These are phyloP conservation scores for Fraxinus velutina DNA, from an alignment of 305 asterid species.

Conservation along the genomic window DNA sequence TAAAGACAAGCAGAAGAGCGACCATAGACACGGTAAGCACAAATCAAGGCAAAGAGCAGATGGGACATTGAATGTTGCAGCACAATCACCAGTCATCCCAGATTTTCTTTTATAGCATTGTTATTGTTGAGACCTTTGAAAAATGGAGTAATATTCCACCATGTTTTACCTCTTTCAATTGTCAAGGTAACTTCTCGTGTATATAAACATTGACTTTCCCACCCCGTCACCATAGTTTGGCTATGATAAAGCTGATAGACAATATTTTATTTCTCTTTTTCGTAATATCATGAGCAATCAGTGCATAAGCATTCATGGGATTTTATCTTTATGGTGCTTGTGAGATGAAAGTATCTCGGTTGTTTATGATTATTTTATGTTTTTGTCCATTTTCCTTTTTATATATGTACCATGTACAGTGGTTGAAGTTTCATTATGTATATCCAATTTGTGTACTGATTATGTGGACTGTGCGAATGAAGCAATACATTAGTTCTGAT, in stretches of 20 bases:
- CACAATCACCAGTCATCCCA: conserved; percentile 67
- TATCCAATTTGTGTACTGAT: background rate
- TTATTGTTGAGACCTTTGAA: background rate
- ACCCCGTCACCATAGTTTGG: conserved; percentile 23
- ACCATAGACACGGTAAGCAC: conserved; percentile 47
- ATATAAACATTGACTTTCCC: conserved; percentile 27
- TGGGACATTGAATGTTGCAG: conserved; percentile 35
- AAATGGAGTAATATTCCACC: conserved; percentile 8
- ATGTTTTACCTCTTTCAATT: conserved; percentile 1
- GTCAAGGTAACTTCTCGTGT: conserved; percentile 48
- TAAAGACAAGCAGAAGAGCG: conserved; percentile 48
- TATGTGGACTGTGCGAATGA: background rate
- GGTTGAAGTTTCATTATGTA: background rate
- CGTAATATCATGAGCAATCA: background rate
- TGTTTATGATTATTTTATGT: background rate
- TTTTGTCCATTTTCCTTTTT: background rate
- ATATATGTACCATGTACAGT: background rate
- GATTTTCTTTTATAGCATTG: conserved; percentile 80
- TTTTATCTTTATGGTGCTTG: conserved; percentile 1
- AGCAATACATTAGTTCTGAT: background rate
- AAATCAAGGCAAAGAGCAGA: conserved; percentile 64
- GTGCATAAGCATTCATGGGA: background rate
- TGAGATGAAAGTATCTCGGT: background rate
- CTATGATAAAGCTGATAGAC: conserved; percentile 19
- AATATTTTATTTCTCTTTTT: conserved; percentile 1